Base-by-base conservation (phyloP, 78 protist species). In the Emiliania huxleyi region DNA sequence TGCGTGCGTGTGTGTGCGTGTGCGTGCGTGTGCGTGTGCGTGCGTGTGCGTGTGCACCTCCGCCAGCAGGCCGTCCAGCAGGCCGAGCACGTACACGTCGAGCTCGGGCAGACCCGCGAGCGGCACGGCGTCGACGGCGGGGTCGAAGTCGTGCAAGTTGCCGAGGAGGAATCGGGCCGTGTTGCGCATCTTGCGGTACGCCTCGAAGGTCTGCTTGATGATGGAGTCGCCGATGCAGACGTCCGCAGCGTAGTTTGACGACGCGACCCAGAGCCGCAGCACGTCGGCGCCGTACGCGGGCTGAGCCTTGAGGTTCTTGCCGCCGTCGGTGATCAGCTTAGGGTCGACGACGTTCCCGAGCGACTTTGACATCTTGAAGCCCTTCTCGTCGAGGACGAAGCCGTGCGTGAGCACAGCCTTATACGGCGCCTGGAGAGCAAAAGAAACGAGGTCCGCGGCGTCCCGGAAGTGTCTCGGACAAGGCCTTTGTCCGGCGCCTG, bases 271-370 rank as follows among this genome's bases (percentile, higher is more conserved):
- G 88, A 96, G 75, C 23, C 99, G 93, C 44, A 98, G 93, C 26
- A 95, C 92, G 85, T 98, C 98, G 38, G 97, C 98, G 37, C 98
- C 98, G 91, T 94, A 94, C 18, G 96, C 95, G 44, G 97, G 97
- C 73, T 93, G 26, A 75, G 52, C 33, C 93, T 81, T 84, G 37
- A 42, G 38, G 87, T 92, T 56, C 52, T 48, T 77, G 71, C 96
- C 97, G 48, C 98, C 98, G 38, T 91, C 88, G 46, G 96, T 89
- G 25, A 98, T 91, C 5, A 40, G 33, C 1, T 38, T n/a, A 3
- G 98, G 99, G 26, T 94, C 96, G 1, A 98, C 52, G n/a, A 94
- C 96, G 75, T 98, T 98, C 2, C 93, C 99, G 11, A 97, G 91
- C 42, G 97, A 96, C 92, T 98, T 98, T n/a, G 97, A 93, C 98